Conservation (phyloP, 1,139 yeast species). For the Lipomyces yarrowii region DNA sequence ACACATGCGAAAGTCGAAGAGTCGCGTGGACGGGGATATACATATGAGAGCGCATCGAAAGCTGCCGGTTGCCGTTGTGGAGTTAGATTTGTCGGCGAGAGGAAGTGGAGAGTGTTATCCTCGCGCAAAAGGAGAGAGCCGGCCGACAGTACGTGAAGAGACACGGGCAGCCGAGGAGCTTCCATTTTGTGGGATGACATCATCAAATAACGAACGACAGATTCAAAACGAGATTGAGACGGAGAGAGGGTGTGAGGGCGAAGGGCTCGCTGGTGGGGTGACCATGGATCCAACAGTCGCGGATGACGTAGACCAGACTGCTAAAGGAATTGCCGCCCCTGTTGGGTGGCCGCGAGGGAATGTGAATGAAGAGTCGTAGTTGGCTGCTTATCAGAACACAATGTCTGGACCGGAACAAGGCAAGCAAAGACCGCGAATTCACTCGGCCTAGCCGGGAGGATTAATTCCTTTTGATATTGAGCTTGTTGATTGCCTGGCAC, state of each 20-base stretch:
- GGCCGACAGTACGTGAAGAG: constrained; percentile 25
- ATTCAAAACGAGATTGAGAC: background rate
- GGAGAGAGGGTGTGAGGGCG: background rate
- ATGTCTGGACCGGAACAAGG: background rate
- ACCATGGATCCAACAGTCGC: no score
- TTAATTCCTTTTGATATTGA: background rate
- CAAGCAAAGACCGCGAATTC: background rate
- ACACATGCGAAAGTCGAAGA: constrained; percentile 25
- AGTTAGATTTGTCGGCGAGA: constrained; percentile 20
- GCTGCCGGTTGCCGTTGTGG: constrained; percentile 29
- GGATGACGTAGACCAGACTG: no score
- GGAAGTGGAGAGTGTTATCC: constrained; percentile 25
- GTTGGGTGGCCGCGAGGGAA: background rate
- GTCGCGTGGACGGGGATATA: constrained; percentile 25
- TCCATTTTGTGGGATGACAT: background rate
- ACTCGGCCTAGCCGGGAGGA: background rate
- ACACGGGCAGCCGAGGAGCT: background rate
- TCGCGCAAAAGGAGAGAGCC: constrained; percentile 28
- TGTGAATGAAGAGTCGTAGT: background rate
- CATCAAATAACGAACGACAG: background rate
- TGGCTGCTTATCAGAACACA: background rate
- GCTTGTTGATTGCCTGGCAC: background rate
- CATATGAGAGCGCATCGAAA: constrained; percentile 24
- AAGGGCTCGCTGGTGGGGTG: background rate
- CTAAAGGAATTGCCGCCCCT: background rate